These are phyloP conservation scores for Claviceps sp. DNA, from an alignment of 2,329 filamentous ascomycete genomes.

Conservation along the genomic window DNA sequence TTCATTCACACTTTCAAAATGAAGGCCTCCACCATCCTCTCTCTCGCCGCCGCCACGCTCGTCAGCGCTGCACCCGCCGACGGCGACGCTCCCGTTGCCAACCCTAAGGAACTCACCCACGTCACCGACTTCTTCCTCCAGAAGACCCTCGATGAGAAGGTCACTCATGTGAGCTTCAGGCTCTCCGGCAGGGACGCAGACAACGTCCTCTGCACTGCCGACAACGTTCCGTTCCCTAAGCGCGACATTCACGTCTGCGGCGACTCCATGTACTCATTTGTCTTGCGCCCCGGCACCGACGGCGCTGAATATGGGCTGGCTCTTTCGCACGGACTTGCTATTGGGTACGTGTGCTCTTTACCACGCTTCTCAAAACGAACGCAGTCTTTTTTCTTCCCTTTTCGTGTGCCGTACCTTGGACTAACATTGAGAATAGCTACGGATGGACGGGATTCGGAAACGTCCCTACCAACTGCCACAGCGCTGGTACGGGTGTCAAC, in stretches of 20 bases:
- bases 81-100: no score
- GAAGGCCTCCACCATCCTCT: neutral
- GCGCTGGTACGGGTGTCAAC: neutral
- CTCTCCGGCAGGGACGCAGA: slow-evolving; percentile 10
- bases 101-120: slow-evolving; percentile 12
- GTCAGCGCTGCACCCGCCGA: neutral
- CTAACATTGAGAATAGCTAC: neutral
- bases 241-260: slow-evolving; percentile 12
- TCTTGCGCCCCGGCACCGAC: slow-evolving; percentile 7
- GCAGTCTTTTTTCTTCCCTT: no score
- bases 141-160: slow-evolving; percentile 8
- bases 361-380: no score
- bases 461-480: neutral
- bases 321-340: neutral
- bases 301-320: neutral
- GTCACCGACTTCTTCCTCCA: slow-evolving; percentile 12
- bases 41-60: neutral
- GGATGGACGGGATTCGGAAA: neutral
- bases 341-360: slow-evolving; percentile 9
- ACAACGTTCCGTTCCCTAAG: slow-evolving; percentile 1
- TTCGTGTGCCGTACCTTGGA: neutral
- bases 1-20: neutral
- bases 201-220: slow-evolving; percentile 7
- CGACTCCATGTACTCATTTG: slow-evolving; percentile 17
- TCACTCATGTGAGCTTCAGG: slow-evolving; percentile 9